Conservation (phyloP, 257 asterid genomes). For the Solanum lycopersicoides region DNA sequence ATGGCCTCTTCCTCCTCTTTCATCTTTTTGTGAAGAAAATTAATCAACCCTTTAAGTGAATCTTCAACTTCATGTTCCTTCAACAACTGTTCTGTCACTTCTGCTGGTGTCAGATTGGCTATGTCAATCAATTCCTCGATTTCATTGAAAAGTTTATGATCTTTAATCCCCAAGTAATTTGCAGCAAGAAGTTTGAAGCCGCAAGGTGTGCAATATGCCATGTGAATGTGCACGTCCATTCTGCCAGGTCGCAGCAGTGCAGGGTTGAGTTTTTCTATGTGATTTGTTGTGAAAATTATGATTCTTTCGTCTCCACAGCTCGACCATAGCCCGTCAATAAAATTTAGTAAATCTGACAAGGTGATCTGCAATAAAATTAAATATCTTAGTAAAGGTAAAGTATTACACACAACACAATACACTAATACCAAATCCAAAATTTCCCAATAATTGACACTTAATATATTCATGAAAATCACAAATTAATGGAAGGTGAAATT, state of each 20-base stretch:
- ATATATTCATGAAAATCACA: neutral
- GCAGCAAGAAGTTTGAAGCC: neutral
- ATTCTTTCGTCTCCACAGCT: neutral
- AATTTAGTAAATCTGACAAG: slow-evolving; percentile 13
- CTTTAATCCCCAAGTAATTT: neutral
- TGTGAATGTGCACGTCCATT: slow-evolving; percentile 15
- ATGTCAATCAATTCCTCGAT: slow-evolving; percentile 8
- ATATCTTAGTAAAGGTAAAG: neutral
- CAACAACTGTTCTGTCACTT: slow-evolving; percentile 7
- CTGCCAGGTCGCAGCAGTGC: slow-evolving; percentile 21
- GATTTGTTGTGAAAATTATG: slow-evolving; percentile 12
- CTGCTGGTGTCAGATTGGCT: slow-evolving; percentile 5
- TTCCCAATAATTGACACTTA: neutral
- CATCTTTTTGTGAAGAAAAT: neutral
- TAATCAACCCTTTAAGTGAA: neutral
- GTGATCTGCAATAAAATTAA: neutral
- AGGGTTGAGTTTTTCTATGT: slow-evolving; percentile 23
- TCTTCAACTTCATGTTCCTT: slow-evolving; percentile 3
- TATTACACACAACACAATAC: neutral
- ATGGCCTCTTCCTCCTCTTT: neutral
- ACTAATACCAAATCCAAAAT: neutral
- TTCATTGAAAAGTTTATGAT: neutral
- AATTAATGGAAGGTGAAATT: neutral
- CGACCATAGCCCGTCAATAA: neutral
- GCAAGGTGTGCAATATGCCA: neutral